A percentile compares a stretch with the other conserved stretches of the same genome.
phyloP scores from a whole-genome alignment of 805 yeast species.

The Scheffersomyces ergatensis region DNA sequence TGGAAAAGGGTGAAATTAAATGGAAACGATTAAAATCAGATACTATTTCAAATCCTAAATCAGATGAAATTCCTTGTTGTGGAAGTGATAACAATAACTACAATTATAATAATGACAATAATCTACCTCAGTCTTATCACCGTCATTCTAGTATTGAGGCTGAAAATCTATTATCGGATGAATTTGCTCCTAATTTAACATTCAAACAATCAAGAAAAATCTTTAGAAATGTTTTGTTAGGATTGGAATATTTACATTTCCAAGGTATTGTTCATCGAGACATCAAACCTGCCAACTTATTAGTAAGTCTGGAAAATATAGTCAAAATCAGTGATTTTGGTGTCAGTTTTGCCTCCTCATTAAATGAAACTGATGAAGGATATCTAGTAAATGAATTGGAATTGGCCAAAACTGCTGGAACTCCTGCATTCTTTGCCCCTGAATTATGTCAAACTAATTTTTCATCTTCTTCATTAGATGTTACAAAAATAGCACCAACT shows the following conservation, averaged over 20 bases:
- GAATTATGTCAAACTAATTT: slow-evolving; percentile 74
- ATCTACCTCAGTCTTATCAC: background rate
- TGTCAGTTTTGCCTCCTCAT: slow-evolving; percentile 70
- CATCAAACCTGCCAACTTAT: slow-evolving; percentile 89
- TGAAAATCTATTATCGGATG: slow-evolving; percentile 19
- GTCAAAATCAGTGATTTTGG: slow-evolving; percentile 98
- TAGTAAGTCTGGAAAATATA: slow-evolving; percentile 63
- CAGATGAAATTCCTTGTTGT: slow-evolving; percentile 44
- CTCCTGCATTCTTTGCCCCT: slow-evolving; percentile 96
- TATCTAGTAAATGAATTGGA: slow-evolving; percentile 58
- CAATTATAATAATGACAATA: background rate
- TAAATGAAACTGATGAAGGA: slow-evolving; percentile 44
- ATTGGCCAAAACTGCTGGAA: slow-evolving; percentile 93
- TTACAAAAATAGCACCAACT: slow-evolving; percentile 29
- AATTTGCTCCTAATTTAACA: slow-evolving; percentile 57
- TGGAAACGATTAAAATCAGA: slow-evolving; percentile 51
- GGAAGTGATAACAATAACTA: slow-evolving; percentile 10
- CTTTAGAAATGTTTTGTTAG: slow-evolving; percentile 80
- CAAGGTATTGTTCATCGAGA: slow-evolving; percentile 94
- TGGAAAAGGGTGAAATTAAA: slow-evolving; percentile 85
- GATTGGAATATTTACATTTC: slow-evolving; percentile 84
- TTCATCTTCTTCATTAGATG: slow-evolving; percentile 20
- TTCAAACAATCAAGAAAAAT: slow-evolving; percentile 67
- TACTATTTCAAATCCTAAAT: background rate
- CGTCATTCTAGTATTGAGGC: slow-evolving; percentile 11